Conservation (phyloP, 495 filamentous ascomycete species). For the Jackrogersella multiformis region DNA sequence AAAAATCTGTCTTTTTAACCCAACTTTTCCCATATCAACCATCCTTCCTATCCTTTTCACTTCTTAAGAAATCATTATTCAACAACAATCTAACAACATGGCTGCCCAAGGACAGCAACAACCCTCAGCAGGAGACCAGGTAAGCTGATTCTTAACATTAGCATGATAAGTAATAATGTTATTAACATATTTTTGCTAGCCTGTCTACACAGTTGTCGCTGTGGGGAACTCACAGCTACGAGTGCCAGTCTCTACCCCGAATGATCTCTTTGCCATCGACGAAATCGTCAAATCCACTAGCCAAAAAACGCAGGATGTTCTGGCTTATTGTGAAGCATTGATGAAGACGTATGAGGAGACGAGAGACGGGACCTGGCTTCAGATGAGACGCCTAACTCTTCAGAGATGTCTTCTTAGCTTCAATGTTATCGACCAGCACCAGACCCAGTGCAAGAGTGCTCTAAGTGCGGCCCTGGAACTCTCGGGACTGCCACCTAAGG, state of each 20-base stretch:
- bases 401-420: neutral
- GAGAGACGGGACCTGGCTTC: neutral
- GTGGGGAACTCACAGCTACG: neutral
- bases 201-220: neutral
- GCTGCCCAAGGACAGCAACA: neutral
- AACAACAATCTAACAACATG: too few species aligned
- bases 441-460: neutral
- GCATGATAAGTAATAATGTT: neutral
- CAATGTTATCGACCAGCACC: neutral
- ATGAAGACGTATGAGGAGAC: neutral
- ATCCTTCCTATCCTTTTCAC: neutral
- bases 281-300: neutral
- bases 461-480: neutral
- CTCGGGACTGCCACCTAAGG: neutral
- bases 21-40: neutral
- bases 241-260: neutral
- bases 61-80: too few species aligned
- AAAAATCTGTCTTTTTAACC: too few species aligned
- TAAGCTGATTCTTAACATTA: neutral
- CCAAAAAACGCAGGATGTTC: neutral
- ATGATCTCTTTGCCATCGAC: neutral
- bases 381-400: conserved; percentile 1
- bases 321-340: neutral
- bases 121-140: neutral
- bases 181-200: neutral